Evolutionary conservation across 192 early-diverging fungal genomes (phyloP).

Genomic region (Gigaspora rosea): DNA sequence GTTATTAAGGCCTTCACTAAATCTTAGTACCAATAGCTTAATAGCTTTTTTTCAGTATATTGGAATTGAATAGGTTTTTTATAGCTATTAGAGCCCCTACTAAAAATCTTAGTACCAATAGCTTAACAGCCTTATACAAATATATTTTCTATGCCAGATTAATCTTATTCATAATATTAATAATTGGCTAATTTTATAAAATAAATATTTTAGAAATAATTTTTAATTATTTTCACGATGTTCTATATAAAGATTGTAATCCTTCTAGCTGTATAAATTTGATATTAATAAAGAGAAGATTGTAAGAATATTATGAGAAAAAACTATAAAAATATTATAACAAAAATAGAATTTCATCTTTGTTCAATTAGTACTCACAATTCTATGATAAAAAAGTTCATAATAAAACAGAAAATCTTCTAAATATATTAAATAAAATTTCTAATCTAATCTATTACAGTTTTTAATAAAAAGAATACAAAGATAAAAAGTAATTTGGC

Average conservation of each 20-base stretch:
- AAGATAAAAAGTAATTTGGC: conserved; percentile 17
- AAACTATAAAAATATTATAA: neutral
- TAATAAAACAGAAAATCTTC: conserved; percentile 2
- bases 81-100: neutral
- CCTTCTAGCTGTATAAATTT: too few relatives aligned
- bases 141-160: neutral
- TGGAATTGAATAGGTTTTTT: neutral
- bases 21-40: conserved; percentile 30
- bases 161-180: neutral
- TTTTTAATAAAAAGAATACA: neutral
- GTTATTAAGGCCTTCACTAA: too few relatives aligned
- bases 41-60: conserved; percentile 27
- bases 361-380: conserved; percentile 20
- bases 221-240: too few relatives aligned
- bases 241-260: too few relatives aligned
- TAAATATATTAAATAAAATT: neutral
- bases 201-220: neutral
- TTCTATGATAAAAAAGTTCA: conserved; percentile 8
- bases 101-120: conserved; percentile 22
- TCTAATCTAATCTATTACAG: neutral
- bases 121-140: conserved; percentile 3
- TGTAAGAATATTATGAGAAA: too few relatives aligned
- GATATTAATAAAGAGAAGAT: too few relatives aligned
- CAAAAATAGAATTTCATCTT: conserved; percentile 1
- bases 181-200: neutral